Percentiles rank a stretch among this genome's conserved stretches.
Conservation (phyloP, 805 yeast species). For the Kockiozyma suomiensis region DNA sequence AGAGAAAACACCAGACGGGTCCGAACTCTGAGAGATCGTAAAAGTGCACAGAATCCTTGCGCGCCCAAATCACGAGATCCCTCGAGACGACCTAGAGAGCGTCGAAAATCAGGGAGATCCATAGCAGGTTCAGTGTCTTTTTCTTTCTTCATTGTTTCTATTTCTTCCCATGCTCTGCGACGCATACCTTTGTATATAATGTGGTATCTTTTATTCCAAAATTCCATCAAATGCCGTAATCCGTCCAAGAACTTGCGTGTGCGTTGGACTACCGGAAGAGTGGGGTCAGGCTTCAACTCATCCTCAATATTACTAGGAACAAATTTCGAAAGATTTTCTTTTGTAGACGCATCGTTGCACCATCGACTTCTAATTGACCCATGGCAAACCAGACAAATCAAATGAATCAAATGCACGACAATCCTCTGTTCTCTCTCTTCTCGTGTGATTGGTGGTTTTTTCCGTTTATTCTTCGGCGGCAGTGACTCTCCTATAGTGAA, state of each 20-base stretch:
- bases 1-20: slow-evolving; percentile 78
- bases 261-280: slow-evolving; percentile 47
- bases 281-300: slow-evolving; percentile 54
- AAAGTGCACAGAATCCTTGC: slow-evolving; percentile 80
- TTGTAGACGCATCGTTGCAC: slow-evolving; percentile 54
- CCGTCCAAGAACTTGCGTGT: slow-evolving; percentile 77
- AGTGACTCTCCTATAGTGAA: slow-evolving; percentile 20
- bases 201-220: slow-evolving; percentile 61
- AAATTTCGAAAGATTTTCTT: slow-evolving; percentile 45
- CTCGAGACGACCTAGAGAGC: slow-evolving; percentile 19
- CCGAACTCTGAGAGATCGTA: slow-evolving; percentile 69
- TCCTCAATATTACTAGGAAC: slow-evolving; percentile 53
- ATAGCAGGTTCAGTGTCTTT: slow-evolving; percentile 25
- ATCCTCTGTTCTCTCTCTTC: slow-evolving; percentile 47
- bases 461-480: neutral
- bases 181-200: slow-evolving; percentile 48
- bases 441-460: slow-evolving; percentile 12
- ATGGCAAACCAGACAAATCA: slow-evolving; percentile 64
- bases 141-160: slow-evolving; percentile 38
- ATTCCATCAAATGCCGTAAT: slow-evolving; percentile 62
- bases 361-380: slow-evolving; percentile 72
- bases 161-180: slow-evolving; percentile 55
- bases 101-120: slow-evolving; percentile 15
- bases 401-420: slow-evolving; percentile 58
- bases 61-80: slow-evolving; percentile 83